Conservation (phyloP, 352 stramenopile species). For the Pythium folliculosum region DNA sequence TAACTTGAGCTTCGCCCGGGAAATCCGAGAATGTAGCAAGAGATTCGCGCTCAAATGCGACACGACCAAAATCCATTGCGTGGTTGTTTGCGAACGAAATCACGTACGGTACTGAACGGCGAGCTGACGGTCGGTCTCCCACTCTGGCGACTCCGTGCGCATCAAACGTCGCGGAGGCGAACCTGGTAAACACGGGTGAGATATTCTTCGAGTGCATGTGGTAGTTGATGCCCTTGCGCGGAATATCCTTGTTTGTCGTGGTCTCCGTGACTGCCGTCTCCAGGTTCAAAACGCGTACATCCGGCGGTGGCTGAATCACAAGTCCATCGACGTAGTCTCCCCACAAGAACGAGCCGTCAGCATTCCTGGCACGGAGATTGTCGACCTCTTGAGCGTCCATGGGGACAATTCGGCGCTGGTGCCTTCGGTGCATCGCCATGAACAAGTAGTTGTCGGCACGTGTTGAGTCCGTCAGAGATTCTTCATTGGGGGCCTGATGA, state of each 20-base stretch:
- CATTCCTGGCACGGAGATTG: constrained; percentile 30
- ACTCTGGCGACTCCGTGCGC: neutral
- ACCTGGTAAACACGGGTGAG: constrained; percentile 20
- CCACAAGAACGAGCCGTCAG: constrained; percentile 39
- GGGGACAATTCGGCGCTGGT: constrained; percentile 2
- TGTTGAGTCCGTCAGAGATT: constrained; percentile 35
- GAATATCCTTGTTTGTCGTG: constrained; percentile 37
- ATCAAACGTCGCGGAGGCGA: constrained; percentile 22
- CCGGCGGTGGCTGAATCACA: constrained; percentile 30
- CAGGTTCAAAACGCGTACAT: constrained; percentile 44
- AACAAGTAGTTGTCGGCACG: constrained; percentile 40
- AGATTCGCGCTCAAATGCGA: constrained; percentile 43
- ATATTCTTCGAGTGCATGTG: constrained; percentile 36
- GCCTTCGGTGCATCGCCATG: constrained; percentile 38
- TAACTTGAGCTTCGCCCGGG: constrained; percentile 22
- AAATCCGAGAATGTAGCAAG: constrained; percentile 29
- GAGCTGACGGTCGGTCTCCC: neutral
- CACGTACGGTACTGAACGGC: constrained; percentile 31
- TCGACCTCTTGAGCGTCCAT: constrained; percentile 20
- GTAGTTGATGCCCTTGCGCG: constrained; percentile 42
- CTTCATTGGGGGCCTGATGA: constrained; percentile 34
- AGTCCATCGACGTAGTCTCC: constrained; percentile 35
- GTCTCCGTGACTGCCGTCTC: constrained; percentile 44
- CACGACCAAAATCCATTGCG: constrained; percentile 39
- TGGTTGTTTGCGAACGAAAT: constrained; percentile 57